Conservation (phyloP, 345 rosid species). For the Firmiana major region DNA sequence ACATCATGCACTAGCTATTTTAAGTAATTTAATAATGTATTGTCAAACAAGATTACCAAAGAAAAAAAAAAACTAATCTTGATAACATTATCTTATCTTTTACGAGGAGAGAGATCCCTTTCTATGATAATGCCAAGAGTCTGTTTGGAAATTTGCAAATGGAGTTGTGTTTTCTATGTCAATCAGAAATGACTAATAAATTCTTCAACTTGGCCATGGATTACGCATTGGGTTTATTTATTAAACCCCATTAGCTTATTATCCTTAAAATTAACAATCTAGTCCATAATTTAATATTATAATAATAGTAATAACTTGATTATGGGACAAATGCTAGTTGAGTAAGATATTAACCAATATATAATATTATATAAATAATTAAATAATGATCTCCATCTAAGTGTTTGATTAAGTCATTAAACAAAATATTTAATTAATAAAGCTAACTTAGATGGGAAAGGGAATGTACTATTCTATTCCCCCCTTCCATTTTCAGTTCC, state of each 20-base stretch:
- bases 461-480: background rate
- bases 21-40: background rate
- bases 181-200: background rate
- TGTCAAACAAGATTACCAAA: slow-evolving; percentile 13
- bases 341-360: background rate
- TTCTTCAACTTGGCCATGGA: slow-evolving; percentile 20
- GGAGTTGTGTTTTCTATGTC: background rate
- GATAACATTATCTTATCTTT: background rate
- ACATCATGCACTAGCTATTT: background rate
- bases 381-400: background rate
- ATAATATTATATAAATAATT: background rate
- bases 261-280: background rate
- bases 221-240: background rate
- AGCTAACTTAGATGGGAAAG: slow-evolving; percentile 6
- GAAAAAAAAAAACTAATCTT: background rate
- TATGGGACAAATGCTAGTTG: slow-evolving; percentile 11
- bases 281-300: background rate
- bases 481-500: background rate
- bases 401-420: background rate
- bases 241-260: background rate
- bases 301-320: no score
- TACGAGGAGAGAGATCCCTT: background rate
- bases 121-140: slow-evolving; percentile 18
- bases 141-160: background rate
- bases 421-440: background rate